phyloP scores from a whole-genome alignment of 1,139 yeast genomes.

The Suhomyces yuchorum region DNA sequence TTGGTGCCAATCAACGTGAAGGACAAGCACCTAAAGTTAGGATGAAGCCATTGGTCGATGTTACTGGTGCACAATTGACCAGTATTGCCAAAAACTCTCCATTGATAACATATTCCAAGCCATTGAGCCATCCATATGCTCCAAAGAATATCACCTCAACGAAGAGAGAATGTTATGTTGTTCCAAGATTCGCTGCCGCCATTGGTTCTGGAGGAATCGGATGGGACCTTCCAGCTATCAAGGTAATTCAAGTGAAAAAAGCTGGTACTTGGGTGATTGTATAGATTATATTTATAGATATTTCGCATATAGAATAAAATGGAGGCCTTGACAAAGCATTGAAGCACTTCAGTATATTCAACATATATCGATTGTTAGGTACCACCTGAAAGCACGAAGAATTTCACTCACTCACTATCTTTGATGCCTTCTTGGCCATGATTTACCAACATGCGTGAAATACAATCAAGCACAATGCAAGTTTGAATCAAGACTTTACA shows the following conservation, averaged over 20 bases:
- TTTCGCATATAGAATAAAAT: no score
- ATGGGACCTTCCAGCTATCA: slow-evolving; percentile 88
- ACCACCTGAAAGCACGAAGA: no score
- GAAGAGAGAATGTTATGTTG: slow-evolving; percentile 83
- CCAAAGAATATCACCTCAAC: slow-evolving; percentile 66
- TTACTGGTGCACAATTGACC: slow-evolving; percentile 72
- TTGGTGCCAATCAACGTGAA: slow-evolving; percentile 42
- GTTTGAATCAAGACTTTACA: no score
- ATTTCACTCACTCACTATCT: no score
- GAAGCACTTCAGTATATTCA: no score
- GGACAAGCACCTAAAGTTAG: slow-evolving; percentile 51
- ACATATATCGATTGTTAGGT: no score
- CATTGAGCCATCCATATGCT: slow-evolving; percentile 87
- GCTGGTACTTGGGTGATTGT: slow-evolving; percentile 61
- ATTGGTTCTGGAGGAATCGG: slow-evolving; percentile 85
- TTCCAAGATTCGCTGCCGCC: slow-evolving; percentile 87
- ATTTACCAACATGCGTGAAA: no score
- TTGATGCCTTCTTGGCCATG: no score
- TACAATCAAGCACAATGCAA: no score
- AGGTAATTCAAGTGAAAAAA: slow-evolving; percentile 68
- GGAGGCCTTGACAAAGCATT: no score
- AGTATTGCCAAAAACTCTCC: slow-evolving; percentile 76
- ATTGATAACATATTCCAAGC: slow-evolving; percentile 81
- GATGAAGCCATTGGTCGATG: slow-evolving; percentile 75
- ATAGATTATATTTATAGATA: not conserved